Percentiles rank a stretch among this genome's conserved stretches.
phyloP scores from a whole-genome alignment of 2,329 filamentous ascomycete species.

The Sclerotinia glacialis region DNA sequence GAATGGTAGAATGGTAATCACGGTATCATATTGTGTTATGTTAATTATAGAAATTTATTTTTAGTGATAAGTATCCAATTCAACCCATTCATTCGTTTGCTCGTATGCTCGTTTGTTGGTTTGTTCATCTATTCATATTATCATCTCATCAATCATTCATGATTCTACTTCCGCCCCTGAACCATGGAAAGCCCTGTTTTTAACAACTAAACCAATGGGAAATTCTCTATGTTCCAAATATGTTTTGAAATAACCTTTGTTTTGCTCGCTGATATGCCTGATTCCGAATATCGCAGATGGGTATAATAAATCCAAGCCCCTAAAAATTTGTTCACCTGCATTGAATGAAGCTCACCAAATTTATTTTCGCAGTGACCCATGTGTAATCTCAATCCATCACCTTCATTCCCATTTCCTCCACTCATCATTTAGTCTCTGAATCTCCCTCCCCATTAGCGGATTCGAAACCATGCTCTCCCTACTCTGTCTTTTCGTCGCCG shows the following conservation, averaged over 20 bases:
- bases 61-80: background rate
- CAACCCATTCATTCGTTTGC: background rate
- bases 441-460: slow-evolving; percentile 39
- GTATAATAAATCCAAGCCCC: background rate
- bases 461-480: slow-evolving; percentile 21
- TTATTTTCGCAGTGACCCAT: background rate
- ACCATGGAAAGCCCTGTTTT: background rate
- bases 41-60: background rate
- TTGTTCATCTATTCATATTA: background rate
- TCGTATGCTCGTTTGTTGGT: background rate
- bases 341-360: background rate
- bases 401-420: slow-evolving; percentile 52
- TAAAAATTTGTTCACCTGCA: background rate
- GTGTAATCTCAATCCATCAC: background rate
- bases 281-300: background rate
- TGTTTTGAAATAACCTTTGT: background rate
- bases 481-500: slow-evolving; percentile 27
- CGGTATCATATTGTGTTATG: background rate
- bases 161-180: background rate
- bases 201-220: background rate
- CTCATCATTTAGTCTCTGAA: slow-evolving; percentile 48
- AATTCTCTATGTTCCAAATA: background rate
- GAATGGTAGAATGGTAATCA: background rate
- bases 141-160: background rate
- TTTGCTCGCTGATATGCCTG: background rate